These are phyloP conservation scores for Fraxinus anomala DNA, from an alignment of 257 asterid species.

Conservation along the genomic window DNA sequence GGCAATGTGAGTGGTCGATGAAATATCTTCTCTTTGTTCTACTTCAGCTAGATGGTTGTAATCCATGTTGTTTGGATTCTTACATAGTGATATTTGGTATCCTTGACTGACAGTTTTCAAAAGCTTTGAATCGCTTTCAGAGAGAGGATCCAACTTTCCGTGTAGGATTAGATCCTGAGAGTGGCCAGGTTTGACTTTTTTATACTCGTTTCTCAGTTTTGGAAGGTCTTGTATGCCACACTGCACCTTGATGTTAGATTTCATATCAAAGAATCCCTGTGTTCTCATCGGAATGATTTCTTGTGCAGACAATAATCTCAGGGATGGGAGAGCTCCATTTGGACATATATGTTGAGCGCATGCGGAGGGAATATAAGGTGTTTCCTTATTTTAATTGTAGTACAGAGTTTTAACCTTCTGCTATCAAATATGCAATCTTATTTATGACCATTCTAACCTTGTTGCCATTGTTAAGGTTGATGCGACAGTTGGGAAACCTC, in stretches of 20 bases:
- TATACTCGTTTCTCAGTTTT: conserved; percentile 6
- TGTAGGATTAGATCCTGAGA: conserved; percentile 93
- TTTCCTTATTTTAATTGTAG: conserved; percentile 15
- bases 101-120: conserved; percentile 75
- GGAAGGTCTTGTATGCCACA: not conserved
- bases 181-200: conserved; percentile 71
- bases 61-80: conserved; percentile 17
- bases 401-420: conserved; percentile 10
- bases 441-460: conserved; percentile 24
- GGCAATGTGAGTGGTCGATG: conserved; percentile 71
- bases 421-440: not conserved
- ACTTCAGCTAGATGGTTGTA: conserved; percentile 17
- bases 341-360: conserved; percentile 97
- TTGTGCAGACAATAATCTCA: conserved; percentile 88
- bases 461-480: conserved; percentile 66
- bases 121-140: conserved; percentile 97
- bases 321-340: conserved; percentile 99
- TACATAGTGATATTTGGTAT: conserved; percentile 4
- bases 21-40: conserved; percentile 12
- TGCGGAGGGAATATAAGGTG: conserved; percentile 97
- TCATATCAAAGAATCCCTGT: conserved; percentile 12
- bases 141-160: conserved; percentile 98
- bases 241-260: conserved; percentile 6
- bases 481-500: conserved; percentile 95
- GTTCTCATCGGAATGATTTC: conserved; percentile 33